Conservation (phyloP, 805 yeast genomes). For the Zygotorulaspora danielsina region DNA sequence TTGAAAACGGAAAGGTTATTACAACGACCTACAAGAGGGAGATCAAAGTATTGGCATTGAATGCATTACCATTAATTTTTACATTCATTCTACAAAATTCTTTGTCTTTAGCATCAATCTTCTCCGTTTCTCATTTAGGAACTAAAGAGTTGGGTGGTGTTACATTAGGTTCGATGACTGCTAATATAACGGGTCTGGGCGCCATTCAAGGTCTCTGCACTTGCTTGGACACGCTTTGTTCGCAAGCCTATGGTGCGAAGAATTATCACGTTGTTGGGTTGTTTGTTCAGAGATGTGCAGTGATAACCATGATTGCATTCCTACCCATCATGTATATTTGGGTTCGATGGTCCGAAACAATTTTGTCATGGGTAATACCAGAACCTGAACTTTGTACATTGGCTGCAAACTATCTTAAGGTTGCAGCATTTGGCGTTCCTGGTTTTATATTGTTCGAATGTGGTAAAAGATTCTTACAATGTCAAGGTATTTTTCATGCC, state of each 20-base stretch:
- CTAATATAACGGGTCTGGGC: slow-evolving; percentile 70
- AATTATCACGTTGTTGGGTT: slow-evolving; percentile 64
- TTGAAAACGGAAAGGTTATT: slow-evolving; percentile 30
- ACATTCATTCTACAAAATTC: slow-evolving; percentile 71
- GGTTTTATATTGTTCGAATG: slow-evolving; percentile 68
- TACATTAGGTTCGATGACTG: slow-evolving; percentile 71
- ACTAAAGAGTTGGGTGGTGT: slow-evolving; percentile 70
- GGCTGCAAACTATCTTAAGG: slow-evolving; percentile 55
- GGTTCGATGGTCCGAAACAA: slow-evolving; percentile 51
- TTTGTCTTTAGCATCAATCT: slow-evolving; percentile 69
- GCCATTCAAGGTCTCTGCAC: slow-evolving; percentile 77
- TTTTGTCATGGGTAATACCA: slow-evolving; percentile 44
- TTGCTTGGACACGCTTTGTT: slow-evolving; percentile 70
- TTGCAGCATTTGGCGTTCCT: slow-evolving; percentile 62
- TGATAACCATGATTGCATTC: slow-evolving; percentile 50
- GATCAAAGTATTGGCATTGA: slow-evolving; percentile 38
- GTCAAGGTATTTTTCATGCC: slow-evolving; percentile 77
- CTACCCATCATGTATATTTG: slow-evolving; percentile 58
- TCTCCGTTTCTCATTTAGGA: slow-evolving; percentile 72
- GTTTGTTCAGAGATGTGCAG: slow-evolving; percentile 62
- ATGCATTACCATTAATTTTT: slow-evolving; percentile 58
- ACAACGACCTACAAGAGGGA: slow-evolving; percentile 40
- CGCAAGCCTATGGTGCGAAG: slow-evolving; percentile 71
- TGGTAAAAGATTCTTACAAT: slow-evolving; percentile 67
- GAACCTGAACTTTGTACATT: slow-evolving; percentile 44